Conservation (phyloP, 192 early-diverging fungal genomes). For the Dimargaris cristalligena region DNA sequence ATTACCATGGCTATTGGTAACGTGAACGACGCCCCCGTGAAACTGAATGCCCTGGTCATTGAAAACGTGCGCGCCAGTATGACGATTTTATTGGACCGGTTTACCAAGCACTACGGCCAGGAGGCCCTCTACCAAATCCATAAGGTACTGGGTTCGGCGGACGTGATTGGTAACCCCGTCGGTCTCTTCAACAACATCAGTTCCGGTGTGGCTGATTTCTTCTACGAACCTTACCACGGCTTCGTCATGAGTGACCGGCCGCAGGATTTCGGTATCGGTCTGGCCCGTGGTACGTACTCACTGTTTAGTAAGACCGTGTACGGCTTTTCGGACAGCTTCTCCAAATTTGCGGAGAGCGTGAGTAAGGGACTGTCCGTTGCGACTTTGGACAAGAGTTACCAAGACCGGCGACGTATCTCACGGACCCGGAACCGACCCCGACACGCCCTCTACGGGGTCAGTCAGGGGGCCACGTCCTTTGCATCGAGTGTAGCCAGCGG, state of each 20-base stretch:
- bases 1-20: constrained; percentile 96
- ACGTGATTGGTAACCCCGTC: constrained; percentile 94
- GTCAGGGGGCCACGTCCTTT: constrained; percentile 71
- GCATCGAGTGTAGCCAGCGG: constrained; percentile 72
- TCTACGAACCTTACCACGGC: constrained; percentile 96
- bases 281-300: constrained; percentile 63
- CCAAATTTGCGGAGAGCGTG: constrained; percentile 89
- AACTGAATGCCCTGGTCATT: constrained; percentile 73
- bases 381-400: constrained; percentile 82
- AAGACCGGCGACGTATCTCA: constrained; percentile 61
- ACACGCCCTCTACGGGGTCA: constrained; percentile 77
- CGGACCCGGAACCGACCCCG: constrained; percentile 73
- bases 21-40: constrained; percentile 82
- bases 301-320: constrained; percentile 85
- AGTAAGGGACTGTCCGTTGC: constrained; percentile 92
- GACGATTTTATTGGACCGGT: constrained; percentile 54
- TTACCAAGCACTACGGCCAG: constrained; percentile 75
- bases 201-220: constrained; percentile 87
- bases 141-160: constrained; percentile 83
- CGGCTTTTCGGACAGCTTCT: constrained; percentile 85
- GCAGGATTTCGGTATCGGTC: constrained; percentile 82
- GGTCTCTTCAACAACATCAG: constrained; percentile 91
- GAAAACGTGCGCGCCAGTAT: constrained; percentile 75
- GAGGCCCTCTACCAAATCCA: constrained; percentile 75
- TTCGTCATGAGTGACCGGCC: constrained; percentile 87